Evolutionary conservation across 2,329 filamentous ascomycete species (phyloP), one percentile per base, ranked within the genome.

Genomic region (Cadophora luteo-olivacea): DNA sequence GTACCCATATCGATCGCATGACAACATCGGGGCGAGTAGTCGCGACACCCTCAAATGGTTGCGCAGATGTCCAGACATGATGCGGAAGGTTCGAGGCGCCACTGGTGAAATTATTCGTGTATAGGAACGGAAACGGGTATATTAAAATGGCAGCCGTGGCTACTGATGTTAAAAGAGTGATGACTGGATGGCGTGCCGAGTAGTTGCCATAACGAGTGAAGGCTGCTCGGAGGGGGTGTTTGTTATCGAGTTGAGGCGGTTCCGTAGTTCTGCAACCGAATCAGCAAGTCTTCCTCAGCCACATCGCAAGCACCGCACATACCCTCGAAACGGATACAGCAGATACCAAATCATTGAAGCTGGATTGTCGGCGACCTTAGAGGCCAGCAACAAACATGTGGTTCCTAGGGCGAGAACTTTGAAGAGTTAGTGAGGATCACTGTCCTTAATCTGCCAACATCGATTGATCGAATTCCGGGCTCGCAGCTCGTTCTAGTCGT

Each of bases 1-100:
- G 91, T 19, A 95, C 85, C 92, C 92, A 95, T 66, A 93, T 86
- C 67, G 92, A 92, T 72, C 91, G 90, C 87, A 95, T 91, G 66
- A 92, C 88, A n/a, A 95, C 88, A 77, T 95, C 91, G 4, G 90
- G 85, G 64, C 83, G 80, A 55, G 83, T 81, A 32, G 80, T 76
- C 4, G 80, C 79, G 65, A 82, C 82, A 60, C 86, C 85, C 45
- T 85, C 80, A 65, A 92, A 82, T 33, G 89, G 87, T 69, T 88
- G 87, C 6, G 90, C 91, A 48, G 90, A 90, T 32, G 92, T 94
- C 92, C 92, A 95, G 73, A 92, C 91, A 85, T 94, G 91, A 75
- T 91, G 89, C 36, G 92, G 92, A 8, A 94, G 82, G 70, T 89
- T 91, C 64, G 91, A 90, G 29, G 89, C 87, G 72, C 90, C 89